Conservation (phyloP, 768 basidiomycete genomes). For the Naganishia onofrii region DNA sequence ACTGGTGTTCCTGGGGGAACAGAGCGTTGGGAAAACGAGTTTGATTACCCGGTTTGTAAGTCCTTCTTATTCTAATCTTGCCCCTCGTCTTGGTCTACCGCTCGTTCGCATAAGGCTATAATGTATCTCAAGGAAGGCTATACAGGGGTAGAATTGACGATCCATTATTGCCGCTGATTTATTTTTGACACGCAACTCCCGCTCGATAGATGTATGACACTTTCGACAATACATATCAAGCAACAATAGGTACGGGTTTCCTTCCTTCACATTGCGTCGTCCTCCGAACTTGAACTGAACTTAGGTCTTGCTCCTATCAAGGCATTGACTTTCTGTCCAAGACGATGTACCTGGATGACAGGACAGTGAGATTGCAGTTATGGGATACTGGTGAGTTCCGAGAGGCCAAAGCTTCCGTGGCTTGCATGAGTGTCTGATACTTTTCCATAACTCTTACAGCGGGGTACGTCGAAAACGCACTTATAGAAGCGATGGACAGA, state of each 20-base stretch:
- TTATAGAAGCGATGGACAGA: neutral
- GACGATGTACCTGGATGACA: slow-evolving; percentile 98
- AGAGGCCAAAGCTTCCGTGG: slow-evolving; percentile 41
- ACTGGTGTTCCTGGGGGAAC: slow-evolving; percentile 92
- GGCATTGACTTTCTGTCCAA: slow-evolving; percentile 98
- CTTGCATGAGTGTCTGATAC: neutral
- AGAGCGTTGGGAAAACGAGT: slow-evolving; percentile 97
- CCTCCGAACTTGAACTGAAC: neutral
- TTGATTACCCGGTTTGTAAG: slow-evolving; percentile 81
- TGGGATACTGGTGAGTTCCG: slow-evolving; percentile 96
- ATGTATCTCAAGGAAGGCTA: neutral
- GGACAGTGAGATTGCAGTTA: slow-evolving; percentile 92
- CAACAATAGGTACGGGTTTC: slow-evolving; percentile 45
- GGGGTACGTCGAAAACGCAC: neutral
- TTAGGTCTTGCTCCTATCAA: neutral
- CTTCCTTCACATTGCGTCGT: neutral
- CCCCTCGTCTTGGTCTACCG: too few relatives aligned
- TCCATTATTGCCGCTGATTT: slow-evolving; percentile 16
- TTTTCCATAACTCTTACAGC: slow-evolving; percentile 30
- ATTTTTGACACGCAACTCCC: neutral
- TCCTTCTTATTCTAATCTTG: neutral
- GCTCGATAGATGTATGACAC: slow-evolving; percentile 87
- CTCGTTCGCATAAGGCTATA: too few relatives aligned
- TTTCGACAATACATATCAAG: slow-evolving; percentile 92
- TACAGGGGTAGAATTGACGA: neutral